Evolutionary conservation across 108 stramenopile genomes (phyloP), one percentile per base, ranked within the genome.

Genomic region (Asterionellopsis glacialis): DNA sequence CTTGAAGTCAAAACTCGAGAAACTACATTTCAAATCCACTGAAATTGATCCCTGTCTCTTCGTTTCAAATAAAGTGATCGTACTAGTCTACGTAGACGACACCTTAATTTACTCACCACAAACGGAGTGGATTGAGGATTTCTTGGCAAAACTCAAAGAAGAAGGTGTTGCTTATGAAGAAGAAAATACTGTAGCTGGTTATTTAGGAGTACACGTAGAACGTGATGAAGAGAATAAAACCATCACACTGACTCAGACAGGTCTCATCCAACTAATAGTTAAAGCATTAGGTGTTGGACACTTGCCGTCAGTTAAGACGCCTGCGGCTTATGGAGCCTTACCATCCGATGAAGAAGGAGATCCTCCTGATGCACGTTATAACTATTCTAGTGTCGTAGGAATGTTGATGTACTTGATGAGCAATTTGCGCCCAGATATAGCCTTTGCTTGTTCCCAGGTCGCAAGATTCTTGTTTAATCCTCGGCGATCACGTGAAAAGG

Each of bases 41-140:
- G 1, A 19, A 13, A 42, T 13, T n/a, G 47, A 65, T 51, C 81
- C 81, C 10, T 87, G 85, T 41, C 63, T 87, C 22, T 80, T 87
- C 47, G 47, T 75, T 55, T 69, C 53, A 0, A 23, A 56, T 0
- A 55, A 68, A 10, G 51, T 79, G 9, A 57, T 83, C 28, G 69
- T 71, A 6, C 42, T 87, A 0, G 51, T 66, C 0, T 86, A 82
- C 51, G 79, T 86, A 1, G n/a, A n/a, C n/a, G n/a, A n/a, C n/a
- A n/a, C n/a, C n/a, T n/a, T n/a, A n/a, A n/a, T n/a, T n/a, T n/a
- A 74, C 80, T 42, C 65, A 79, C 41, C 6, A 75, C 76, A 49
- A 69, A 61, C 42, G 64, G 61, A 18, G 68, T 70, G 0, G 61
- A 69, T 55, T 65, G 67, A 43, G 76, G 71, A 41, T 69, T 77